Base-by-base conservation (phyloP, 2,329 filamentous ascomycete genomes). In the Periglandula ipomoeae region DNA sequence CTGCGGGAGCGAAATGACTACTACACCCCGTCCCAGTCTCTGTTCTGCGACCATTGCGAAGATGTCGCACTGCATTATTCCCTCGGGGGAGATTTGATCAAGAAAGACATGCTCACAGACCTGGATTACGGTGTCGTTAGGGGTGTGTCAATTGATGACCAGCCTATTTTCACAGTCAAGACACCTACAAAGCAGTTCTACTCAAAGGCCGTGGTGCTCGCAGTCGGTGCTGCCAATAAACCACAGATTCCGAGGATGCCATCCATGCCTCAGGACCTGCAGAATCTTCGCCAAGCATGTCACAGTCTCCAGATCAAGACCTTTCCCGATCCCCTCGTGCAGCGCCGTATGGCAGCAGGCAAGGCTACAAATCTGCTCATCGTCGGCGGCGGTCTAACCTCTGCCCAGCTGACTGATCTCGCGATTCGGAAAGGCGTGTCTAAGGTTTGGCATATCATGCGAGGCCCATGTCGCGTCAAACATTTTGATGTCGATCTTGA, bases 401-500 rank as follows among this genome's bases (percentile, higher is more conserved):
- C 84, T 20, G 84, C 85, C 0, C 87, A 91, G 61, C 70, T 90
- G 17, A 73, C 80, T 0, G 84, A 89, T 58, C 71, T 85, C 42
- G 79, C 79, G 1, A 67, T 89, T 50, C 74, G 76, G 8, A 72
- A 73, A 22, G 84, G 85, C 0, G 81, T 87, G 1, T 74, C 70
- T 1, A 84, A 81, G 53, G 81, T 90, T 0, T 86, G 76, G 71
- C 77, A 86, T 46, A 59, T 91, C 23, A 82, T 89, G 76, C 75
- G 87, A 0, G 72, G 76, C 0, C 65, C 70, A 0, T 57, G 75
- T 11, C 69, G 70, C 56, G 74, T 88, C 44, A 91, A 91, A 64
- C 82, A 84, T 51, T 91, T 91, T 55, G 87, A 91, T 56, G 75
- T 91, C 22, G 79, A 82, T 49, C 72, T 91, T 2, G 75, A 78